Evolutionary conservation across 2,329 filamentous ascomycete species (phyloP).

Genomic region (Penicillium sp.): DNA sequence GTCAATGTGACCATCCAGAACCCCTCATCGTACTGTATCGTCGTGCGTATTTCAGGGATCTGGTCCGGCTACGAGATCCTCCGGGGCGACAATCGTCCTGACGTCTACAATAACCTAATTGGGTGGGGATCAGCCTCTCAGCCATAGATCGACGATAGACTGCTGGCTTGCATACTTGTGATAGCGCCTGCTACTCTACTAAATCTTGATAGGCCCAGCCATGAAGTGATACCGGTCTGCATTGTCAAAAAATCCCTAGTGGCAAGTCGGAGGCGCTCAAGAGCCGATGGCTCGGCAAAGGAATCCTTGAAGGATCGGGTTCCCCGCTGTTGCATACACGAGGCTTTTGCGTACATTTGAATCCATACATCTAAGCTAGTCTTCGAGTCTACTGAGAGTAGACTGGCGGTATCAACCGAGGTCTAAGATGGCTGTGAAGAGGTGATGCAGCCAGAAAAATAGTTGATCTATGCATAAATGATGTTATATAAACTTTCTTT

Average conservation of each 20-base stretch:
- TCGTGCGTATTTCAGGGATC: background rate
- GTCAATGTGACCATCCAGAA: background rate
- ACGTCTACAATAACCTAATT: slow-evolving; percentile 12
- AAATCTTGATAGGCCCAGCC: slow-evolving; percentile 3
- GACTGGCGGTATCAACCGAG: background rate
- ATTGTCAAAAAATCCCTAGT: background rate
- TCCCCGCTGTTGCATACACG: background rate
- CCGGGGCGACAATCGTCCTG: slow-evolving; percentile 6
- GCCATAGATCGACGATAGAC: slow-evolving; percentile 5
- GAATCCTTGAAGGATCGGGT: background rate
- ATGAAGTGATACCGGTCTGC: background rate
- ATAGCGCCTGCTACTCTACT: background rate
- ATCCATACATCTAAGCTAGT: background rate
- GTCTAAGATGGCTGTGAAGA: background rate
- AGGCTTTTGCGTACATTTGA: background rate
- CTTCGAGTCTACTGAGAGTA: background rate
- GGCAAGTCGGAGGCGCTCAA: background rate
- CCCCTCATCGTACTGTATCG: background rate
- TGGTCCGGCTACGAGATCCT: slow-evolving; percentile 11
- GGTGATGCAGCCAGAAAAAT: background rate
- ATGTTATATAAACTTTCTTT: background rate
- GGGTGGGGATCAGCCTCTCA: slow-evolving; percentile 6
- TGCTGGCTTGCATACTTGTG: background rate
- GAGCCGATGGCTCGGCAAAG: background rate
- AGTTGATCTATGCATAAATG: background rate